Base-by-base conservation (phyloP, 805 yeast species). In the Starmerella floris region DNA sequence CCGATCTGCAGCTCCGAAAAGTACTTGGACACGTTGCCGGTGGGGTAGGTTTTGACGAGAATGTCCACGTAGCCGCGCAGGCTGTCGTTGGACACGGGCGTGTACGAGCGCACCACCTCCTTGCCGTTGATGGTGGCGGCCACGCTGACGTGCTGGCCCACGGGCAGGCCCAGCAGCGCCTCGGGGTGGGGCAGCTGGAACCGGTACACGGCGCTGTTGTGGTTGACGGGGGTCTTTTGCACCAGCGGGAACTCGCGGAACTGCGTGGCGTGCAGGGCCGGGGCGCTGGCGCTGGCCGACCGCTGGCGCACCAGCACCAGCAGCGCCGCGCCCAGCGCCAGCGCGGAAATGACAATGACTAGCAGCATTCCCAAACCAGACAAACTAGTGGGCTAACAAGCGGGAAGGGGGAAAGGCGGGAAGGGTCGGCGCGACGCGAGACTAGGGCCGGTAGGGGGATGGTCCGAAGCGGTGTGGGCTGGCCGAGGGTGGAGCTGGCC, bases 111-210 rank as follows among this genome's bases (percentile, higher is more conserved):
- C 40, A 80, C 74, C 38, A 83, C 69, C 55, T 80, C 87, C 64
- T 82, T 82, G 42, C 79, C 95, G 53, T 76, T 73, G 55, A 85
- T 78, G 34, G 62, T 66, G 17, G 93, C 88, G 19, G 74, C 74
- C 54, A 87, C 76, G 35, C 84, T 73, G 58, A 88, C 79, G 61
- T 88, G 96, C 66, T 88, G 96, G 41, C 97, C 97, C 56, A 83
- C 79, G 43, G 95, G 95, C 51, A 88, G 70, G 9, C 95, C 95
- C 49, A 88, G 71, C 36, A 76, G 68, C 58, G 82, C 85, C 40
- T 74, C 69, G 30, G 77, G 69, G 49, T 72, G 69, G 41, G 95
- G 95, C 53, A 88, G 72, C 11, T 79, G 83, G 58, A 88, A 84
- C 57, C 87, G 74, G 65, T 83, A 56, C 43, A 84, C 63, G 35